A percentile compares a stretch with the other conserved stretches of the same genome.
These are phyloP conservation scores for Candida sithepensis DNA, from an alignment of 805 yeast genomes.

Conservation along the genomic window DNA sequence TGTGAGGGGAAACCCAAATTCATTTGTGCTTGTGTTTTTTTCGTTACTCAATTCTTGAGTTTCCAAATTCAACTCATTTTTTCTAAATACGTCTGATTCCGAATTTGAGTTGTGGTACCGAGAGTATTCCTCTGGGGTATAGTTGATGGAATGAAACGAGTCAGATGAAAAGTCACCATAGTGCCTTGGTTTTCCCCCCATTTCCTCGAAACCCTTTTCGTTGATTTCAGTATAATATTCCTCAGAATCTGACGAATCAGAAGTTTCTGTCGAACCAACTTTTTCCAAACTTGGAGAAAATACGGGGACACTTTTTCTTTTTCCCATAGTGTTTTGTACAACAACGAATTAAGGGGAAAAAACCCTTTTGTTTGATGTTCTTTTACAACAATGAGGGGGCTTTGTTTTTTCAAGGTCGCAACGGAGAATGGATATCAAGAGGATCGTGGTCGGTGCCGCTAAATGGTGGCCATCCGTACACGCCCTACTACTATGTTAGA, in stretches of 20 bases:
- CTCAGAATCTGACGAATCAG: constrained; percentile 15
- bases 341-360: not conserved
- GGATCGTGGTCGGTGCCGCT: too few relatives aligned
- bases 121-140: not conserved
- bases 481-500: too few relatives aligned
- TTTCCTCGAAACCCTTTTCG: constrained; percentile 4
- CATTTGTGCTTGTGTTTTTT: not conserved
- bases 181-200: not conserved
- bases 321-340: not conserved
- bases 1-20: not conserved
- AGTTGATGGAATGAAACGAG: not conserved
- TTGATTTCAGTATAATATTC: constrained; percentile 14
- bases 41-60: not conserved
- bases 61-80: not conserved
- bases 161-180: not conserved
- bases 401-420: too few relatives aligned
- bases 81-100: not conserved
- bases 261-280: not conserved
- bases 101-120: not conserved
- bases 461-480: too few relatives aligned
- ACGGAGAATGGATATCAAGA: too few relatives aligned
- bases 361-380: not conserved
- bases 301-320: not conserved
- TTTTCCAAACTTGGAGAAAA: not conserved
- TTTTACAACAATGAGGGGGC: not conserved